A percentile compares a stretch with the other conserved stretches of the same genome.
These are phyloP conservation scores for Parietaria judaica DNA, from an alignment of 306 rosid species.

Conservation along the genomic window DNA sequence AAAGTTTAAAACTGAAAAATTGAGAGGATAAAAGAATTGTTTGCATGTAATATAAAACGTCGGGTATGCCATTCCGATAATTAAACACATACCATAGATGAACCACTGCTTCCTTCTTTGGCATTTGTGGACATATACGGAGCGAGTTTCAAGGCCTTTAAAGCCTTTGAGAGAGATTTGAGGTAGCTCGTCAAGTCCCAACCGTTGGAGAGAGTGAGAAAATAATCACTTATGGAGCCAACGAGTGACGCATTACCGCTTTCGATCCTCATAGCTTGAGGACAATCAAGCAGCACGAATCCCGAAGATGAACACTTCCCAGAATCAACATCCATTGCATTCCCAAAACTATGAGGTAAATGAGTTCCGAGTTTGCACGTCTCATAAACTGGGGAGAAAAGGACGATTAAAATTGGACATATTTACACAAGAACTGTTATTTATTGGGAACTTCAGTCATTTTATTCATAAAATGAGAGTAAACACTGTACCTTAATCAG, in stretches of 20 bases:
- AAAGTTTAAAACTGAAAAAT: not conserved
- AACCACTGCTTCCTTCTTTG: conserved; percentile 76
- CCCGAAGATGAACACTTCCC: conserved; percentile 71
- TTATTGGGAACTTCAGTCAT: no score
- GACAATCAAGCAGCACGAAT: conserved; percentile 89
- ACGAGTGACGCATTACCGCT: conserved; percentile 91
- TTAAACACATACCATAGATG: conserved; percentile 59
- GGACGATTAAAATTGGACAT: not conserved
- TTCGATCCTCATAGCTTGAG: conserved; percentile 94
- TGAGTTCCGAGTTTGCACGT: conserved; percentile 96
- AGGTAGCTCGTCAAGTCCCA: conserved; percentile 97
- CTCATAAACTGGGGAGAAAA: conserved; percentile 67
- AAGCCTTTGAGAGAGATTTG: conserved; percentile 90
- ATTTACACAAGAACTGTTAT: not conserved
- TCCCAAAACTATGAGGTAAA: conserved; percentile 73
- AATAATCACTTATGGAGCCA: conserved; percentile 91
- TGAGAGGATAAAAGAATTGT: not conserved
- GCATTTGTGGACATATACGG: conserved; percentile 57
- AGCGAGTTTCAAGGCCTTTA: conserved; percentile 79
- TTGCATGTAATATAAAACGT: no score
- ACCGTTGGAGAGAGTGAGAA: conserved; percentile 87
- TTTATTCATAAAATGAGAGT: no score
- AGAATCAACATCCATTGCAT: conserved; percentile 85
- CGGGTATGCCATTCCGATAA: not conserved
- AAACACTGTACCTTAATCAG: no score